Percentiles rank a stretch among this genome's conserved stretches.
Conservation (phyloP, 768 basidiomycete species). For the Porpolomopsis calyptriformis region DNA sequence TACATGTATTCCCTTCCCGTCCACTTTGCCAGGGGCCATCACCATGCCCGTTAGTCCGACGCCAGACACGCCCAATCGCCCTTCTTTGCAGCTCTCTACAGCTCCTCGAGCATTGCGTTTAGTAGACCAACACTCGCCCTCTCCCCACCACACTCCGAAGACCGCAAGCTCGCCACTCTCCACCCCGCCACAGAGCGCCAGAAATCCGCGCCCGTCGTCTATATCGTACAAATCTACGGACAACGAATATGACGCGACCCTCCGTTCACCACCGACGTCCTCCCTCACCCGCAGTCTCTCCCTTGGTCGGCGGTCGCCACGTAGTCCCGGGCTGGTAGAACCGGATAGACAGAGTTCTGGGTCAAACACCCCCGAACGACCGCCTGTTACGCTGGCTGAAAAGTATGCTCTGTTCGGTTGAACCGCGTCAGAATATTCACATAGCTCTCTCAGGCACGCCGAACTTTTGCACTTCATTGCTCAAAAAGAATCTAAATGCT, state of each 20-base stretch:
- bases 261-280: constrained; percentile 9
- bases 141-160: constrained; percentile 7
- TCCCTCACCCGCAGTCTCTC: constrained; percentile 14
- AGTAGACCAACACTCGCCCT: constrained; percentile 22
- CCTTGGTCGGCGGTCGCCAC: constrained; percentile 11
- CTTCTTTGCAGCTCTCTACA: constrained; percentile 21
- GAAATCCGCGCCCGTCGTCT: constrained; percentile 31
- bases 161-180: constrained; percentile 11
- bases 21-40: background rate
- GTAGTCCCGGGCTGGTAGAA: constrained; percentile 9
- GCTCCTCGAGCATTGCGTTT: constrained; percentile 42
- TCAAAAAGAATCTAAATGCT: constrained; percentile 75
- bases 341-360: constrained; percentile 22
- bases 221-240: constrained; percentile 39
- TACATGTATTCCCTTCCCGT: background rate
- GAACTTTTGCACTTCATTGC: constrained; percentile 78
- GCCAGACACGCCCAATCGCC: constrained; percentile 19
- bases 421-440: too few relatives aligned
- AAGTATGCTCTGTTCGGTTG: too few relatives aligned
- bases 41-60: too few relatives aligned
- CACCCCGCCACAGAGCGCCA: constrained; percentile 10
- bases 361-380: constrained; percentile 17
- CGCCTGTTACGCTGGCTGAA: constrained; percentile 58
- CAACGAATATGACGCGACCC: constrained; percentile 14
- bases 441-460: constrained; percentile 43